These are phyloP conservation scores for Tetradesmus obliquus DNA, from an alignment of 139 green algal genomes.

Conservation along the genomic window DNA sequence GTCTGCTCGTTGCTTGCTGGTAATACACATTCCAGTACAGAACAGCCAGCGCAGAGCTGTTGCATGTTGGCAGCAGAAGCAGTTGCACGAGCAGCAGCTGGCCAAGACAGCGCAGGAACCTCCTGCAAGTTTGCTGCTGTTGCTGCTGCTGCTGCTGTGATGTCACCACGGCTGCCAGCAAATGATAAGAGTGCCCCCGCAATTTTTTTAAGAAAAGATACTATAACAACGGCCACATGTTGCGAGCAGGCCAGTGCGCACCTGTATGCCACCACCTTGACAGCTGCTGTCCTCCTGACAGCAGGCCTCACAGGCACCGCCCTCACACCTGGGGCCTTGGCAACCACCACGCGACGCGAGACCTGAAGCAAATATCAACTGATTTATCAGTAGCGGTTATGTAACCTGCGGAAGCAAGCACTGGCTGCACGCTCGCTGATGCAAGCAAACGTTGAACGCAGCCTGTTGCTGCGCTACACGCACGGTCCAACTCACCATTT, in stretches of 20 bases:
- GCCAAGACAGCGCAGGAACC: no score
- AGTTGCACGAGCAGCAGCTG: neutral
- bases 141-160: neutral
- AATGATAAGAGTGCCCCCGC: neutral
- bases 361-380: neutral
- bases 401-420: neutral
- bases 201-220: neutral
- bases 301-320: conserved; percentile 15
- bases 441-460: neutral
- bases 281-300: neutral
- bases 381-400: neutral
- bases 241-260: neutral
- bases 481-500: neutral
- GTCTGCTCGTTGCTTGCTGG: no score
- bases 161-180: neutral
- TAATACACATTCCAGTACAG: neutral
- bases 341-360: neutral
- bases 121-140: neutral
- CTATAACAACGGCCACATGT: neutral
- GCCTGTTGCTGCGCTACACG: neutral
- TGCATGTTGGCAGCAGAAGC: neutral
- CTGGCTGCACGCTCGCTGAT: neutral
- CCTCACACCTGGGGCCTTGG: neutral
- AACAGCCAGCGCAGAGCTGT: neutral
- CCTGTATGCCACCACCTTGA: conserved; percentile 39